These are phyloP conservation scores for Suillus subaureus DNA, from an alignment of 768 basidiomycete species.

Conservation along the genomic window DNA sequence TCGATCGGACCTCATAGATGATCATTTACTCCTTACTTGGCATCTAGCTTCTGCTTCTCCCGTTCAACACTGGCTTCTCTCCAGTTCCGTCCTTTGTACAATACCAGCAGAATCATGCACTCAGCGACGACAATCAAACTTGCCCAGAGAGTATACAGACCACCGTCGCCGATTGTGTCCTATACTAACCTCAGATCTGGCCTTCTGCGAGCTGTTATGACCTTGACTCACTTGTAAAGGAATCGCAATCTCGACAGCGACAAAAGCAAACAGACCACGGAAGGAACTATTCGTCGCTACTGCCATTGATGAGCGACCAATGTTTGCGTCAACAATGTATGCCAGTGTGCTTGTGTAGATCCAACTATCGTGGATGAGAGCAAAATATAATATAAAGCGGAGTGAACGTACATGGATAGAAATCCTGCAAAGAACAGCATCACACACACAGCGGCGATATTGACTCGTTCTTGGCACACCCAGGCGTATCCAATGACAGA, in stretches of 20 bases:
- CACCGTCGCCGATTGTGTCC: slow-evolving; percentile 28
- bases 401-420: slow-evolving; percentile 57
- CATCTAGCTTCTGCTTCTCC: slow-evolving; percentile 33
- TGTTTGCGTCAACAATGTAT: slow-evolving; percentile 86
- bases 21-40: neutral
- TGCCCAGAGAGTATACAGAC: slow-evolving; percentile 43
- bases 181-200: neutral
- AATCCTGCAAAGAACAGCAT: slow-evolving; percentile 74
- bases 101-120: slow-evolving; percentile 56
- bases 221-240: slow-evolving; percentile 53
- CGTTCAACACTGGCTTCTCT: slow-evolving; percentile 49
- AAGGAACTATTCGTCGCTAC: slow-evolving; percentile 77
- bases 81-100: slow-evolving; percentile 62
- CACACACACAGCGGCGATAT: slow-evolving; percentile 70
- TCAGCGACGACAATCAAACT: slow-evolving; percentile 56
- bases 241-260: slow-evolving; percentile 73
- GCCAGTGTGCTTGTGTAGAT: slow-evolving; percentile 73
- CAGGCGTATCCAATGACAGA: slow-evolving; percentile 73
- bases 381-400: neutral
- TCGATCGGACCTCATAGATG: neutral
- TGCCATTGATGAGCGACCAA: slow-evolving; percentile 77
- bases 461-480: slow-evolving; percentile 64
- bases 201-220: neutral
- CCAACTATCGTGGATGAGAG: slow-evolving; percentile 35
- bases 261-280: slow-evolving; percentile 68